Evolutionary conservation across 768 basidiomycete genomes (phyloP).

Genomic region (Termitomyces sp.): DNA sequence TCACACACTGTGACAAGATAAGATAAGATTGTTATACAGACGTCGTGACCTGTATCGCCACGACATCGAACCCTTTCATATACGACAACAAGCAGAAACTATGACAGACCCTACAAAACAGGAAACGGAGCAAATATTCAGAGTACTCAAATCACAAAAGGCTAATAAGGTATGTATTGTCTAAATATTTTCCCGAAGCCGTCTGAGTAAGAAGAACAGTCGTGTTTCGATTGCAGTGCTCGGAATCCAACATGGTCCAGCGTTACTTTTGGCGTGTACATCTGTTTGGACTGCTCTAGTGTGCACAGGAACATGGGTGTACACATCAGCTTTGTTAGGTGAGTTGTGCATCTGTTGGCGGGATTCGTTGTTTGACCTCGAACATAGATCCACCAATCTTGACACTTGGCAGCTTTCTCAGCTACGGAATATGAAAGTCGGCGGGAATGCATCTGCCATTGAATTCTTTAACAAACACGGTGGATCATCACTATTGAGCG

Average conservation of each 20-base stretch:
- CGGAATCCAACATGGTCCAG: slow-evolving; percentile 98
- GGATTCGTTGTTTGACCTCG: slow-evolving; percentile 7
- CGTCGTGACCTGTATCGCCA: slow-evolving; percentile 19
- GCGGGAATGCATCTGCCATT: slow-evolving; percentile 81
- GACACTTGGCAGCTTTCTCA: slow-evolving; percentile 92
- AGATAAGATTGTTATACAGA: slow-evolving; percentile 10
- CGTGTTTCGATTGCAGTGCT: slow-evolving; percentile 93
- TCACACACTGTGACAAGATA: slow-evolving; percentile 11
- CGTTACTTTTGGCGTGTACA: slow-evolving; percentile 94
- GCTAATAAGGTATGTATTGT: slow-evolving; percentile 68
- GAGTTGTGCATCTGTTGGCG: slow-evolving; percentile 21
- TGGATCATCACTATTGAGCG: slow-evolving; percentile 61
- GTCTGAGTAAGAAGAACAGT: slow-evolving; percentile 18
- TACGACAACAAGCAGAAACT: slow-evolving; percentile 11
- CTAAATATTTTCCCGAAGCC: background rate
- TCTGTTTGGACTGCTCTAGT: slow-evolving; percentile 96
- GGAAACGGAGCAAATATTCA: slow-evolving; percentile 86
- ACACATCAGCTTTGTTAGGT: slow-evolving; percentile 97
- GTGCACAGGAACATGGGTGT: slow-evolving; percentile 96
- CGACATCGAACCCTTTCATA: slow-evolving; percentile 27
- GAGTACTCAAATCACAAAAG: slow-evolving; percentile 77
- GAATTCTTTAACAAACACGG: slow-evolving; percentile 93
- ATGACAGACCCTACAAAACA: slow-evolving; percentile 82
- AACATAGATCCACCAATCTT: slow-evolving; percentile 89
- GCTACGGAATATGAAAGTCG: slow-evolving; percentile 94